Evolutionary conservation across 108 stramenopile species (phyloP).

Genomic region (Mediolabrus comicus): DNA sequence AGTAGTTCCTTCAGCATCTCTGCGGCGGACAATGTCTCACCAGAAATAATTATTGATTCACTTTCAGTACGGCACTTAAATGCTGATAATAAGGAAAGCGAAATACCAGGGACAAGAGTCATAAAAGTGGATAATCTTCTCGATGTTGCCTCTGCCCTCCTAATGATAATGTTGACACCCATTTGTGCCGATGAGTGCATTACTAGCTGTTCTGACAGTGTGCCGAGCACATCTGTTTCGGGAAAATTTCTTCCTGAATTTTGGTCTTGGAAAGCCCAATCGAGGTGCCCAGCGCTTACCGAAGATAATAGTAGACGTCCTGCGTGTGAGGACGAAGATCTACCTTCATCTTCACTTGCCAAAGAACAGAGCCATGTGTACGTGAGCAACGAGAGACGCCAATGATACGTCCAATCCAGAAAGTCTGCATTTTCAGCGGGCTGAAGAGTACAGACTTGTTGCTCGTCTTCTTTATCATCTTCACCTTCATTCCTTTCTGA

Average conservation of each 20-base stretch:
- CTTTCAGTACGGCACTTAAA: slow-evolving; percentile 15
- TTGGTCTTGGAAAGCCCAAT: slow-evolving; percentile 38
- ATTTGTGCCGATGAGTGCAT: slow-evolving; percentile 29
- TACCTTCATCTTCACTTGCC: slow-evolving; percentile 68
- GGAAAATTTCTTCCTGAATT: neutral
- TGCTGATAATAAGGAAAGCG: slow-evolving; percentile 57
- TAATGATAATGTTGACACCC: slow-evolving; percentile 7
- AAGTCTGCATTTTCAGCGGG: neutral
- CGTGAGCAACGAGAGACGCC: slow-evolving; percentile 64
- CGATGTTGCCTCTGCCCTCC: slow-evolving; percentile 57
- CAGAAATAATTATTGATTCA: slow-evolving; percentile 15
- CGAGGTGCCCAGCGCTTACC: slow-evolving; percentile 68
- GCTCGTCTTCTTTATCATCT: slow-evolving; percentile 5
- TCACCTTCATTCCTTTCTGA: slow-evolving; percentile 1
- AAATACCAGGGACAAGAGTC: slow-evolving; percentile 73
- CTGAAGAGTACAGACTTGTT: slow-evolving; percentile 5
- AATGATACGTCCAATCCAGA: slow-evolving; percentile 73
- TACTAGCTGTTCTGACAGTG: slow-evolving; percentile 34
- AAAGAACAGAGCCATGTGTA: slow-evolving; percentile 79
- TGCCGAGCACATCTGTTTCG: slow-evolving; percentile 1
- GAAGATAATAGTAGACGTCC: slow-evolving; percentile 71
- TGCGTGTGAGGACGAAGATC: slow-evolving; percentile 52
- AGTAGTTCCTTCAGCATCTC: slow-evolving; percentile 35
- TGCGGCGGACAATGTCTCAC: slow-evolving; percentile 20
- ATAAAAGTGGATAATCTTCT: slow-evolving; percentile 71